These are phyloP conservation scores for Pseudozyma tsukubaensis DNA, from an alignment of 1,284 basidiomycete species.

Conservation along the genomic window DNA sequence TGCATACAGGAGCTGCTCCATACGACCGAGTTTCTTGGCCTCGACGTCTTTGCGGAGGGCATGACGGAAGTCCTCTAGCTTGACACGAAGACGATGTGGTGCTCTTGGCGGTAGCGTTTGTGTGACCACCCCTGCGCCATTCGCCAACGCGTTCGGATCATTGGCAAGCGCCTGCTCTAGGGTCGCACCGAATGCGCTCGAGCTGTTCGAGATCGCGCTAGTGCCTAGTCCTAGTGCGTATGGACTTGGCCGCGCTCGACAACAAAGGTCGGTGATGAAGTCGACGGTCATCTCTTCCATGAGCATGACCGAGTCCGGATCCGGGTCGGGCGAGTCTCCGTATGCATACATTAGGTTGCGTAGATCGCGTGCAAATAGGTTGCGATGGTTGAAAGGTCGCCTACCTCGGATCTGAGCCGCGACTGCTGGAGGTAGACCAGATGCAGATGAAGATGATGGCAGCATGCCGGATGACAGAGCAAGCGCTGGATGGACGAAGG, in stretches of 20 bases:
- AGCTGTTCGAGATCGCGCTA: slow-evolving; percentile 43
- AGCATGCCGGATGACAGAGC: slow-evolving; percentile 26
- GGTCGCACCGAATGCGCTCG: slow-evolving; percentile 31
- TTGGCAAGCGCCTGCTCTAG: slow-evolving; percentile 21
- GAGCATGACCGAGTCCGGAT: slow-evolving; percentile 85
- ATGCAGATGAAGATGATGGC: slow-evolving; percentile 15
- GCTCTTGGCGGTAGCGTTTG: slow-evolving; percentile 41
- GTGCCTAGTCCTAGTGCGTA: slow-evolving; percentile 53
- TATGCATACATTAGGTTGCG: slow-evolving; percentile 93
- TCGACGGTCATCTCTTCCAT: slow-evolving; percentile 94
- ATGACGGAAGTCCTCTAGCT: slow-evolving; percentile 66
- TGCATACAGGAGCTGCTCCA: slow-evolving; percentile 67
- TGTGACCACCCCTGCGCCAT: slow-evolving; percentile 14
- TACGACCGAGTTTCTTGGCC: slow-evolving; percentile 61
- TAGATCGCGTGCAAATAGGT: slow-evolving; percentile 69
- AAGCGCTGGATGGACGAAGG: slow-evolving; percentile 48
- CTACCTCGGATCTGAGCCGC: slow-evolving; percentile 37
- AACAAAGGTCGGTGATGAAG: slow-evolving; percentile 82
- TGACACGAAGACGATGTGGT: slow-evolving; percentile 58
- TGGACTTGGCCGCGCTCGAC: slow-evolving; percentile 72
- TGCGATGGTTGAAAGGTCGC: slow-evolving; percentile 58
- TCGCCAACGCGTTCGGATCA: slow-evolving; percentile 22
- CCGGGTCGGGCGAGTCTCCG: slow-evolving; percentile 87
- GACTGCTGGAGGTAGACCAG: slow-evolving; percentile 19
- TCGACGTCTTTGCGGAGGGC: slow-evolving; percentile 64